phyloP scores from a whole-genome alignment of 2,329 filamentous ascomycete species.

The Aspergillus hortae region DNA sequence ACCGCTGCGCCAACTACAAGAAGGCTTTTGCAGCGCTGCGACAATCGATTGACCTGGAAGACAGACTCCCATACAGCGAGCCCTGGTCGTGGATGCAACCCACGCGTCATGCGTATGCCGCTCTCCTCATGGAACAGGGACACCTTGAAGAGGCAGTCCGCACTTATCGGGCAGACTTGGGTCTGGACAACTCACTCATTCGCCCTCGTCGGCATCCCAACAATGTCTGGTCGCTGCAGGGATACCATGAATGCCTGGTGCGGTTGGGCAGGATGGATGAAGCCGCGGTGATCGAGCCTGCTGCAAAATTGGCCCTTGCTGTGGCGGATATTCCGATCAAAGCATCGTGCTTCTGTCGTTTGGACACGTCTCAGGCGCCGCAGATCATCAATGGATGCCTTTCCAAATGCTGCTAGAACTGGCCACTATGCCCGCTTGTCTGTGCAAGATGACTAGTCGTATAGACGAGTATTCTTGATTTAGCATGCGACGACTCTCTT shows the following conservation, averaged over 20 bases:
- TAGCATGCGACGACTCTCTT: too few species aligned
- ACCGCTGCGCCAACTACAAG: conserved; percentile 57
- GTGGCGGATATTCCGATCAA: conserved; percentile 57
- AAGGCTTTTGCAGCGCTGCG: conserved; percentile 57
- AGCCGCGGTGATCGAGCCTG: conserved; percentile 42
- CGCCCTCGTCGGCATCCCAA: conserved; percentile 63
- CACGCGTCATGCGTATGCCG: conserved; percentile 65
- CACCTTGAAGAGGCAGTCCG: conserved; percentile 50
- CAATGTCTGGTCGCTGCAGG: conserved; percentile 71
- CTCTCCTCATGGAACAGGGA: conserved; percentile 64
- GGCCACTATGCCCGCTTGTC: too few species aligned
- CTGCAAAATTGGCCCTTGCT: conserved; percentile 49
- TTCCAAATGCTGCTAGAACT: conserved; percentile 3
- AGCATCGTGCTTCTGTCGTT: conserved; percentile 56
- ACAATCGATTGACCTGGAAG: conserved; percentile 56
- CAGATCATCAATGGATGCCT: not conserved
- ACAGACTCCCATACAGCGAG: conserved; percentile 64
- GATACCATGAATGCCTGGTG: conserved; percentile 65
- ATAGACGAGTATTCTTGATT: too few species aligned
- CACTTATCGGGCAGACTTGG: conserved; percentile 60
- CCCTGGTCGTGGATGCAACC: conserved; percentile 79
- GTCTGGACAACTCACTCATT: conserved; percentile 54
- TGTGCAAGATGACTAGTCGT: too few species aligned
- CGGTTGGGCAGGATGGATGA: conserved; percentile 49
- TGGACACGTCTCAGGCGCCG: conserved; percentile 17